Percentiles rank a stretch among this genome's conserved stretches.
Evolutionary conservation across 306 rosid genomes (phyloP).

Genomic region (Luffa aegyptiaca): DNA sequence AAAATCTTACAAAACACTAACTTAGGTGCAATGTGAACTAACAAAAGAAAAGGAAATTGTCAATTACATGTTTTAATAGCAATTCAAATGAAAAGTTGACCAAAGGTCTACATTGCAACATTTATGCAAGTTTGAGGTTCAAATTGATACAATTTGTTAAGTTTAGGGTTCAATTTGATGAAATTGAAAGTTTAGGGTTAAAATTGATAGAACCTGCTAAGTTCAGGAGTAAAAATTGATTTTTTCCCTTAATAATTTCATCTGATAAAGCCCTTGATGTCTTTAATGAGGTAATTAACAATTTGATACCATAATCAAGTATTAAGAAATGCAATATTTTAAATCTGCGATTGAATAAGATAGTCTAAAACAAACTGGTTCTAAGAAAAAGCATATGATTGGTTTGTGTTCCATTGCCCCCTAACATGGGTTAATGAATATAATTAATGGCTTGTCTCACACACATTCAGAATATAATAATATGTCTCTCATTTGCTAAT

Average conservation of each 20-base stretch:
- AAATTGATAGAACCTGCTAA: too few species aligned
- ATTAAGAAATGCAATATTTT: not conserved
- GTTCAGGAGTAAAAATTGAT: too few species aligned
- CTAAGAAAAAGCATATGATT: constrained; percentile 32
- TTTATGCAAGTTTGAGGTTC: too few species aligned
- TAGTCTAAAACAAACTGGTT: not conserved
- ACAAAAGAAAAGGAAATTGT: too few species aligned
- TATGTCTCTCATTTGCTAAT: not conserved
- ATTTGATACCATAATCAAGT: constrained; percentile 3
- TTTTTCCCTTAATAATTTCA: not conserved
- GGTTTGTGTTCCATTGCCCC: constrained; percentile 35
- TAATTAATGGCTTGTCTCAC: constrained; percentile 16
- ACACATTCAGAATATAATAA: not conserved
- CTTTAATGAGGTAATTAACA: not conserved
- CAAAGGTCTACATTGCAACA: too few species aligned
- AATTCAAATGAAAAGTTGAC: too few species aligned
- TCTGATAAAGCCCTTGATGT: not conserved
- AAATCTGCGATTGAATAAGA: constrained; percentile 15
- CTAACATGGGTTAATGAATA: constrained; percentile 40
- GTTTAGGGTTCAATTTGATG: too few species aligned
- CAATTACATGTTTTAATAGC: too few species aligned
- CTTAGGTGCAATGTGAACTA: too few species aligned
- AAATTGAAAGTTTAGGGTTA: too few species aligned
- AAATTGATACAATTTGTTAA: too few species aligned
- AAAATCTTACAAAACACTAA: too few species aligned